Base-by-base conservation (phyloP, 73 alveolate genomes). In the Paramecium bursaria region DNA sequence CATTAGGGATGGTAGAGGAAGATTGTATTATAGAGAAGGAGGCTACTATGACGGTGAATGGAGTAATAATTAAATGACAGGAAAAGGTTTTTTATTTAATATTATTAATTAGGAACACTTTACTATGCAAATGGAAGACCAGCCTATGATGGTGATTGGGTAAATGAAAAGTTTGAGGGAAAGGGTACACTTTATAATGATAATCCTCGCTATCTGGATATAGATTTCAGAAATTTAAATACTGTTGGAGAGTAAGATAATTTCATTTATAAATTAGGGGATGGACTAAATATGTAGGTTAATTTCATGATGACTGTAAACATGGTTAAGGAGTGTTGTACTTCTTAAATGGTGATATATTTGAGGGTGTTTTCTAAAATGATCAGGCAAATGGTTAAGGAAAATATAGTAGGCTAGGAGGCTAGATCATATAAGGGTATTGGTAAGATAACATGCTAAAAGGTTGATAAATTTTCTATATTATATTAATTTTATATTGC, bases 121-220 rank as follows among this genome's bases (percentile, higher is more conserved):
- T 67, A 73, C 48, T 79, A 79, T 54, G 89, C 89, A 19, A 79
- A 82, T 54, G 89, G 89, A 22, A 79, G 76, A 53, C 89, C 89
- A 5, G 89, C 89, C 15, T 79, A 79, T 79, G 89, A 79, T 79
- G 89, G 89, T 15, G 80, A 79, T 17, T 79, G 89, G 89, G 74
- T 79, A 3, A 73, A 79, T 54, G 89, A 79, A 10, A 79, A 79
- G n/a, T 79, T 79, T 25, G 30, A 79, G 54, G 89, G 89, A 3
- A 21, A 25, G 26, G 89, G 89, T 6, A 53, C 54, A 11, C 48
- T 79, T 11, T 79, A 79, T 50, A 79, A 79, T 79, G 89, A 79
- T 42, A 50, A 57, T 23, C 89, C 89, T 0, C n/a, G 26, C 15
- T 25, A 48, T 10, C 47, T 39, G 39, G 74, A 53, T 3, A 53